Evolutionary conservation across 176 grass and related monocot species (phyloP), one percentile per base, ranked within the genome.

Genomic region (Oryza nivara): DNA sequence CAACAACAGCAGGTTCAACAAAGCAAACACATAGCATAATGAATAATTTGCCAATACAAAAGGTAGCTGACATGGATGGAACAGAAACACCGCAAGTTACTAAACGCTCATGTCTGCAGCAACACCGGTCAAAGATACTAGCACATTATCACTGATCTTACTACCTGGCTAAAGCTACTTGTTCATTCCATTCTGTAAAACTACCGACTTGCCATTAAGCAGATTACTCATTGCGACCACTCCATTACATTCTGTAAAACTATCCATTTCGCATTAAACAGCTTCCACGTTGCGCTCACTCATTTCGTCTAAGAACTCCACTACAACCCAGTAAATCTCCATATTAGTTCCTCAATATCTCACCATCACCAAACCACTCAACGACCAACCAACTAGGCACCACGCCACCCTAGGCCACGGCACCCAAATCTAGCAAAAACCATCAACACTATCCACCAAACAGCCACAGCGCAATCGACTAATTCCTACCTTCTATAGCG

Each of bases 21-120:
- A 80, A 73, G 45, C 54, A 84, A 68, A 19, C 0, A 0, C 3
- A 75, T 68, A n/a, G 58, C 14, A 32, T 46, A 11, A 66, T 54
- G 45, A 15, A 41, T 77, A 82, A 61, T 48, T 81, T 67, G 15
- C 25, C 20, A 12, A 46, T 77, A 71, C 67, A 60, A 22, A 75
- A 32, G 30, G 30, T 32, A 3, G 45, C 2, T 6, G 25, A 36
- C 16, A 74, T 74, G 45, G n/a, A 35, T 52, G 75, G 68, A 44
- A 68, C 8, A 74, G 10, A 11, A 4, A 22, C 48, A 75, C 14
- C 7, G 15, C 6, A 84, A 60, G 11, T 49, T 46, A 45, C 5
- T 22, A 60, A 16, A 34, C 58, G 63, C 23, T 30, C 79, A 38
- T 66, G 25, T 58, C 52, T 72, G 40, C 19, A 28, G 19, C 36